Evolutionary conservation across 2,329 filamentous ascomycete genomes (phyloP).

Genomic region (Alternaria panax): DNA sequence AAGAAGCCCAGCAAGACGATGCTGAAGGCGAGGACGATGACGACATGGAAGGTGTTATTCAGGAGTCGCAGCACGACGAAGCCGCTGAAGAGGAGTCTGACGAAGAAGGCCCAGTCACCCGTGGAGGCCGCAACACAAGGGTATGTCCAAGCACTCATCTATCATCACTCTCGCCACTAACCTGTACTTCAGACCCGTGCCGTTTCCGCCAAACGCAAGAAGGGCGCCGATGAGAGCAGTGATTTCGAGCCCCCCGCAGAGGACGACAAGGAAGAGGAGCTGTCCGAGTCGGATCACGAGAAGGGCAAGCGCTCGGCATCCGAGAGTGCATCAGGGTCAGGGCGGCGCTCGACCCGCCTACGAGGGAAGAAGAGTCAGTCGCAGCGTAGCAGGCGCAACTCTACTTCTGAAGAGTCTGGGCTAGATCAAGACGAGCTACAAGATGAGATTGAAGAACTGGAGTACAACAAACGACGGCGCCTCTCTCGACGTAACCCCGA

Average conservation of each 20-base stretch:
- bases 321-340: constrained; percentile 49
- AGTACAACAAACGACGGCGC: constrained; percentile 57
- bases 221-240: constrained; percentile 63
- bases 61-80: constrained; percentile 52
- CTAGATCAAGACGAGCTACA: constrained; percentile 46
- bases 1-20: constrained; percentile 44
- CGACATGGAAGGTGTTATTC: constrained; percentile 49
- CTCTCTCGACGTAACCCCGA: constrained; percentile 41
- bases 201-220: constrained; percentile 44
- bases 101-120: constrained; percentile 62
- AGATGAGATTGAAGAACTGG: constrained; percentile 63
- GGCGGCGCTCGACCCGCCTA: constrained; percentile 61
- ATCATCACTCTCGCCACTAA: constrained; percentile 24
- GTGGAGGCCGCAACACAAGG: constrained; percentile 53
- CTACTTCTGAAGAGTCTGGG: constrained; percentile 57
- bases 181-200: constrained; percentile 33
- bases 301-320: constrained; percentile 51
- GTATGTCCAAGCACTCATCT: constrained; percentile 17
- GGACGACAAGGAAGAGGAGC: constrained; percentile 61
- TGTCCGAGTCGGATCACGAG: constrained; percentile 61
- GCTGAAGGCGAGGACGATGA: constrained; percentile 37
- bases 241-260: constrained; percentile 69
- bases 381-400: constrained; percentile 57
- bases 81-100: constrained; percentile 54
- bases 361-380: constrained; percentile 55